Evolutionary conservation across 306 rosid species (phyloP).

Genomic region (Ormosia semicastrata): DNA sequence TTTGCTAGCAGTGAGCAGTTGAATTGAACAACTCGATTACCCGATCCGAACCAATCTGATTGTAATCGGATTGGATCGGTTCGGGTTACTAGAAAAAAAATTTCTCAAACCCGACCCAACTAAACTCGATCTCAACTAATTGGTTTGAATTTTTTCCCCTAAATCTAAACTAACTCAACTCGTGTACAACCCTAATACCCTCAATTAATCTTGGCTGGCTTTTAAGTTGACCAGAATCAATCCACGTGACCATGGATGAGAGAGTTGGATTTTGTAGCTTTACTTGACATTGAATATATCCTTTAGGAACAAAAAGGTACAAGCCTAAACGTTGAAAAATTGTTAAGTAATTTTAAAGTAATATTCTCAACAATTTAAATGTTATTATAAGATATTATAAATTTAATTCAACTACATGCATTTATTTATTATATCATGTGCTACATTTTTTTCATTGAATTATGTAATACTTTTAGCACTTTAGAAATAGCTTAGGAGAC

Average conservation of each 20-base stretch:
- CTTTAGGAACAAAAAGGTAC: background rate
- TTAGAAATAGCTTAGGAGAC: background rate
- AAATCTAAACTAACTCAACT: too few relatives aligned
- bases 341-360: background rate
- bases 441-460: too few relatives aligned
- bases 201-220: background rate
- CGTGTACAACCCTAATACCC: too few relatives aligned
- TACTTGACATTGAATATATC: background rate
- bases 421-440: background rate
- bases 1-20: too few relatives aligned
- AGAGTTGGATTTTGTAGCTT: background rate
- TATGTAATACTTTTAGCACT: too few relatives aligned
- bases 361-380: background rate
- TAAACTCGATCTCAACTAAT: too few relatives aligned
- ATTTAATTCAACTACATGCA: background rate
- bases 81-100: too few relatives aligned
- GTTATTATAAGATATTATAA: background rate
- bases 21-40: too few relatives aligned
- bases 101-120: too few relatives aligned
- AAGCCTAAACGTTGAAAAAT: background rate
- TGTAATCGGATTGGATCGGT: too few relatives aligned
- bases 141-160: too few relatives aligned
- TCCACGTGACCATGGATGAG: background rate
- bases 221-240: background rate
- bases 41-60: too few relatives aligned